Evolutionary conservation across 768 basidiomycete genomes (phyloP).

Genomic region (Daedaleopsis sinensis): DNA sequence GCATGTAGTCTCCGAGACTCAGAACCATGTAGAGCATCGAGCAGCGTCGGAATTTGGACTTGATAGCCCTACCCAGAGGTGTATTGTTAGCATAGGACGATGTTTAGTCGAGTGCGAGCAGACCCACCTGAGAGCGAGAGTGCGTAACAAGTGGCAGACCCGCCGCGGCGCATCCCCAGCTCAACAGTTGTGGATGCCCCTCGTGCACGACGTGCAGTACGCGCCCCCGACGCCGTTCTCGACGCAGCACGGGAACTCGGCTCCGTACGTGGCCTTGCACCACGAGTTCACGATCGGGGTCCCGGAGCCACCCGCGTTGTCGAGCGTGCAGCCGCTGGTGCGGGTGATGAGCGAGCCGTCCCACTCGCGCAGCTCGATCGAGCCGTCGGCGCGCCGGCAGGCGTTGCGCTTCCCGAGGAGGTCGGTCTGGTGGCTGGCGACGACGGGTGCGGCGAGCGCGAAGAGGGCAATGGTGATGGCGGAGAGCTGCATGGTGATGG

Average conservation of each 20-base stretch:
- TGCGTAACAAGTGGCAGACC: no score
- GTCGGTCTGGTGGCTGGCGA: slow-evolving; percentile 7
- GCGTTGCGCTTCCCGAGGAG: slow-evolving; percentile 54
- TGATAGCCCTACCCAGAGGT: no score
- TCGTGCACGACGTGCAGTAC: slow-evolving; percentile 39
- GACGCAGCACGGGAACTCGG: slow-evolving; percentile 53
- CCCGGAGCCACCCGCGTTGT: slow-evolving; percentile 85
- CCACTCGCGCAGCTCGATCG: slow-evolving; percentile 74
- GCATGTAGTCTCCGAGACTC: no score
- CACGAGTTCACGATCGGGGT: slow-evolving; percentile 50
- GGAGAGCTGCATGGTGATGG: slow-evolving; percentile 12
- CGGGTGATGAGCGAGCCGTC: slow-evolving; percentile 63
- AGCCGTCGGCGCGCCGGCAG: slow-evolving; percentile 71
- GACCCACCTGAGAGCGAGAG: no score
- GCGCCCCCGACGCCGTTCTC: slow-evolving; percentile 67
- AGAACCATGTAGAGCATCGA: no score
- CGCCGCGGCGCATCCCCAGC: background rate
- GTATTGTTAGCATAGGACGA: no score
- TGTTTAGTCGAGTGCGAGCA: no score
- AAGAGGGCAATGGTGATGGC: slow-evolving; percentile 30
- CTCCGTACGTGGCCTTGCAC: slow-evolving; percentile 81
- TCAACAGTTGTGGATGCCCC: background rate
- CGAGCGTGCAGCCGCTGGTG: slow-evolving; percentile 42
- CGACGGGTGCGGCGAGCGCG: slow-evolving; percentile 37
- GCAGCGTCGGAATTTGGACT: no score